Evolutionary conservation across 2,329 filamentous ascomycete species (phyloP), one percentile per base, ranked within the genome.

Genomic region (Aureobasidium sp.): DNA sequence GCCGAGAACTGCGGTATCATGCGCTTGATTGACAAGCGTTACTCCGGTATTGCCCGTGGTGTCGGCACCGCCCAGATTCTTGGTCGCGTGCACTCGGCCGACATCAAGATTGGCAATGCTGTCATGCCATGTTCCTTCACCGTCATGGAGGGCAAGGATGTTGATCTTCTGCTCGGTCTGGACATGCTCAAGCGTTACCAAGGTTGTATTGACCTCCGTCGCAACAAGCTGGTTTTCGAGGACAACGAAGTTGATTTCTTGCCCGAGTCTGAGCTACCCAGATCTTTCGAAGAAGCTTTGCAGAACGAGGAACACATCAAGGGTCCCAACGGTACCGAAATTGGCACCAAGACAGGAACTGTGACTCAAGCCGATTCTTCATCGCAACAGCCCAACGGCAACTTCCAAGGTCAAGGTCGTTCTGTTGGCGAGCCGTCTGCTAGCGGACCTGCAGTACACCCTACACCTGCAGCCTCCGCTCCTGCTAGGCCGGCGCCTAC

Each of bases 181-280:
- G 94, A 99, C 73, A 99, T 99, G 90, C 81, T 99, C 63, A 96
- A 95, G 77, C 85, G 94, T 40, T 92, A 97, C 74, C 93, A 96
- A 74, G 94, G 93, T 37, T 88, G 83, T 67, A 93, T 99, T 69
- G 94, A 99, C 72, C 81, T 99, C 13, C 82, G 85, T 64, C 87
- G 87, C 69, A 90, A 94, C 69, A 89, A 86, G 64, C 83, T 99
- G 19, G 82, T 95, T 64, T 96, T 99, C 66, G 89, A 94, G 68
- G 89, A 87, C 60, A 86, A 91, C 65, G 89, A 94, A 66, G 89
- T 99, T 6, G 84, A 88, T 0, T 99, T 99, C 74, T 78, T 99
- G 13, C 88, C 90, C 49, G 94, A 97, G 74, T 88, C 88, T 2
- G 93, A 99, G 65, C 95, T 97, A 57, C 94, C 94, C n/a, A 95